Percentiles rank a stretch among this genome's conserved stretches.
Conservation (phyloP, 305 asterid genomes). For the Fraxinus baroniana region DNA sequence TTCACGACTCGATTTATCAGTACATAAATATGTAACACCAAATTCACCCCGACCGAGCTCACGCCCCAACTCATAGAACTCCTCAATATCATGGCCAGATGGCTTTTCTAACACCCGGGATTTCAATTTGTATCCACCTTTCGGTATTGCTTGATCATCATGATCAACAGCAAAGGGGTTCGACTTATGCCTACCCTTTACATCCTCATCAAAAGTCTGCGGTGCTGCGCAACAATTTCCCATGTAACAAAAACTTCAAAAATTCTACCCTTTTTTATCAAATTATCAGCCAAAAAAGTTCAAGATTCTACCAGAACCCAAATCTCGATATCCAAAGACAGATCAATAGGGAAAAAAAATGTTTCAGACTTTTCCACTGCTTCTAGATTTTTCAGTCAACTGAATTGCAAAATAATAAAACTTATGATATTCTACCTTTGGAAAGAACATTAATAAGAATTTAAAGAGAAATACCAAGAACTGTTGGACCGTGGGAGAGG, state of each 20-base stretch:
- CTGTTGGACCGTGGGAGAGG: not conserved
- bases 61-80: conserved; percentile 46
- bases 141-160: conserved; percentile 25
- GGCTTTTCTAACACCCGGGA: conserved; percentile 45
- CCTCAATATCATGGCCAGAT: conserved; percentile 49
- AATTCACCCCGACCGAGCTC: conserved; percentile 61
- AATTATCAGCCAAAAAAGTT: not conserved
- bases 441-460: not conserved
- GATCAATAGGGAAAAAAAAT: not conserved
- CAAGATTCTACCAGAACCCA: conserved; percentile 7
- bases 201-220: conserved; percentile 37
- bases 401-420: conserved; percentile 21
- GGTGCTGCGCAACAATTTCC: conserved; percentile 64
- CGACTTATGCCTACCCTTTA: conserved; percentile 32
- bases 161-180: conserved; percentile 36
- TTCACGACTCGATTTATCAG: conserved; percentile 40
- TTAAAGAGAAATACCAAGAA: not conserved
- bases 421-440: conserved; percentile 21
- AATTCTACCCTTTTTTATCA: not conserved
- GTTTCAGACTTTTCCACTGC: conserved; percentile 4
- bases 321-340: conserved; percentile 10
- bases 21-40: conserved; percentile 52
- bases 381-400: conserved; percentile 21
- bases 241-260: conserved; percentile 26
- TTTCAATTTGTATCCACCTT: conserved; percentile 42